Evolutionary conservation across 2,329 filamentous ascomycete species (phyloP).

Genomic region (Magnaporthiopsis poae): DNA sequence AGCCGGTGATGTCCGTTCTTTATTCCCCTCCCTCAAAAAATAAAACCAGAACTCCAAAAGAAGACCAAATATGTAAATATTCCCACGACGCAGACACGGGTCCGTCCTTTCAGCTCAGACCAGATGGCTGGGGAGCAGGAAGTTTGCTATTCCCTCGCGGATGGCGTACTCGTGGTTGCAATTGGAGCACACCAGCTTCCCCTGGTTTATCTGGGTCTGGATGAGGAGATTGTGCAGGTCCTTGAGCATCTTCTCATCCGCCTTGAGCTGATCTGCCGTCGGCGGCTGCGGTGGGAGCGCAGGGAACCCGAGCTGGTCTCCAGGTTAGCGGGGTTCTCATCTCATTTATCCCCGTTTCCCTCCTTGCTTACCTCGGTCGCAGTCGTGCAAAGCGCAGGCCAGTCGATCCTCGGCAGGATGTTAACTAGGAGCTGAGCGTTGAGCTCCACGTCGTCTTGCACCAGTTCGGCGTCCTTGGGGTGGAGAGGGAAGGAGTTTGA

Average conservation of each 20-base stretch:
- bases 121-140: constrained; percentile 83
- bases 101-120: constrained; percentile 37
- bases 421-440: constrained; percentile 75
- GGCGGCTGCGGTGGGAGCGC: constrained; percentile 57
- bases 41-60: background rate
- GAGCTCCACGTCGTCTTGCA: constrained; percentile 70
- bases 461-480: constrained; percentile 82
- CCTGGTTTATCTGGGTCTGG: constrained; percentile 82
- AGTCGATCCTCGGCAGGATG: constrained; percentile 78
- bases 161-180: constrained; percentile 85
- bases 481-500: constrained; percentile 78
- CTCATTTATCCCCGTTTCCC: background rate
- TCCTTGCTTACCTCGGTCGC: constrained; percentile 56
- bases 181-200: constrained; percentile 79
- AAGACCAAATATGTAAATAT: background rate
- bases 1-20: background rate
- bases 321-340: constrained; percentile 3
- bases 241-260: constrained; percentile 59
- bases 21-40: background rate
- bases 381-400: constrained; percentile 67
- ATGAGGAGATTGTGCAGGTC: constrained; percentile 75
- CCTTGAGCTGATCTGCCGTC: constrained; percentile 49
- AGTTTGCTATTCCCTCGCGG: constrained; percentile 94
- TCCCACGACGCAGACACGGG: background rate
- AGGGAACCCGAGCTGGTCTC: constrained; percentile 64